Evolutionary conservation across 2,329 filamentous ascomycete genomes (phyloP).

Genomic region (Grosmannia serpens): DNA sequence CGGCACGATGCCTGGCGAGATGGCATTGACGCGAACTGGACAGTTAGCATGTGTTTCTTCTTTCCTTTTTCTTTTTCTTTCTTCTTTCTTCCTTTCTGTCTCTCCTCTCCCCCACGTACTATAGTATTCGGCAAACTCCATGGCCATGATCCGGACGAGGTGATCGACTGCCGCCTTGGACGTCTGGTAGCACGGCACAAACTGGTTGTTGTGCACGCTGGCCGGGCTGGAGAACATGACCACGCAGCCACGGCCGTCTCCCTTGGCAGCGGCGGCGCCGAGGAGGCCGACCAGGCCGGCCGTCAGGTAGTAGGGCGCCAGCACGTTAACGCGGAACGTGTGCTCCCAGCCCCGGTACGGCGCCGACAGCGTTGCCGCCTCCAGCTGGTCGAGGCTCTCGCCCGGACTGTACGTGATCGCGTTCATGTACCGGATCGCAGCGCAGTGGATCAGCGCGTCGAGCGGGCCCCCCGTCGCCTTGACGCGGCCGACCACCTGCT

Average conservation of each 20-base stretch:
- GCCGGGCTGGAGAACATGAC: constrained; percentile 14
- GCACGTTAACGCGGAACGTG: constrained; percentile 10
- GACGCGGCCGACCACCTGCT: not conserved
- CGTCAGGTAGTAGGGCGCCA: constrained; percentile 13
- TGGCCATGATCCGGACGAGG: constrained; percentile 6
- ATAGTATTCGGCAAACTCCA: constrained; percentile 2
- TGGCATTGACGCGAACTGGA: constrained; percentile 5
- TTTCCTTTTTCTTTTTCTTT: not conserved
- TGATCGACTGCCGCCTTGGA: constrained; percentile 9
- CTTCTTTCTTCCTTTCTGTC: not conserved
- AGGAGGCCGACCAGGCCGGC: constrained; percentile 11
- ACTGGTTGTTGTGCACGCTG: constrained; percentile 12
- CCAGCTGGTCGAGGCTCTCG: constrained; percentile 19
- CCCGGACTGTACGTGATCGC: constrained; percentile 5
- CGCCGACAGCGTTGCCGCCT: constrained; percentile 18
- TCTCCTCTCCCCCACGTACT: not conserved
- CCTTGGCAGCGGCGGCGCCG: constrained; percentile 10
- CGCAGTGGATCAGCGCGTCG: constrained; percentile 2
- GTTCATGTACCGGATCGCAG: constrained; percentile 2
- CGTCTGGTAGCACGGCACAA: constrained; percentile 5
- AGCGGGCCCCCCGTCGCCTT: not conserved
- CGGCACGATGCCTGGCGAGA: constrained; percentile 4
- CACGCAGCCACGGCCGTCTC: constrained; percentile 12
- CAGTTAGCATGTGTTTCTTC: not conserved
- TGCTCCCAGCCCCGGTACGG: constrained; percentile 9